Conservation (phyloP, 495 filamentous ascomycete species). For the Durotheca rogersii region DNA sequence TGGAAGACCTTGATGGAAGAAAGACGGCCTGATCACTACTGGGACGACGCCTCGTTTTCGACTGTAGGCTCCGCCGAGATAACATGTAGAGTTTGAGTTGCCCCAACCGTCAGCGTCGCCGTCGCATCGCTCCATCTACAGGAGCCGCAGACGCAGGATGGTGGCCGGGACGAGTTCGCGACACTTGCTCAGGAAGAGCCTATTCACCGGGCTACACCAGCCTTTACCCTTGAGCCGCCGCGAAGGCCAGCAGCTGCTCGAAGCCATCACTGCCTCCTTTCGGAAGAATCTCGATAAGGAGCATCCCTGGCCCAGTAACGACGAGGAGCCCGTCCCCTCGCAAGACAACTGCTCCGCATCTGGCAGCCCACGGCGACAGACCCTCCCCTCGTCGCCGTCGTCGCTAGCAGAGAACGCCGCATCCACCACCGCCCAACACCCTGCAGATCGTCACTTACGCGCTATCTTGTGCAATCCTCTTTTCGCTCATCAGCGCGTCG, state of each 20-base stretch:
- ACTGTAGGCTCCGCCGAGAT: no score
- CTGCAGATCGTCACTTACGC: slow-evolving; percentile 59
- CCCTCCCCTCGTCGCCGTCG: slow-evolving; percentile 12
- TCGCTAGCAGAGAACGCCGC: not conserved
- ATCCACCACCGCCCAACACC: slow-evolving; percentile 12
- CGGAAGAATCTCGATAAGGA: slow-evolving; percentile 68
- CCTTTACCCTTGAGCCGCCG: slow-evolving; percentile 64
- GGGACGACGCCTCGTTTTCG: no score
- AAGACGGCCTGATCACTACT: no score
- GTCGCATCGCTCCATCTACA: no score
- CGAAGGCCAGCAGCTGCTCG: slow-evolving; percentile 68
- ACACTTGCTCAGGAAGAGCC: slow-evolving; percentile 49
- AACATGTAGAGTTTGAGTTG: no score
- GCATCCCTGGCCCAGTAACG: slow-evolving; percentile 48
- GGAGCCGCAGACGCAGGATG: slow-evolving; percentile 25
- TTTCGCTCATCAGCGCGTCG: slow-evolving; percentile 37
- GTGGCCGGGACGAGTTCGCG: slow-evolving; percentile 34
- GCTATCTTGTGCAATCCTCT: slow-evolving; percentile 73
- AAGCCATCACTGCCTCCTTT: slow-evolving; percentile 73
- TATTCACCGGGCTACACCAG: slow-evolving; percentile 62
- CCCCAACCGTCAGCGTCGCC: not conserved
- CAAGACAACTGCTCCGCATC: slow-evolving; percentile 20
- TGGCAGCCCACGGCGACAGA: slow-evolving; percentile 5
- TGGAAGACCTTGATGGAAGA: no score
- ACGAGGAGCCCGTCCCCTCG: slow-evolving; percentile 13